A percentile compares a stretch with the other conserved stretches of the same genome.
These are phyloP conservation scores for Pholiota adiposa DNA, from an alignment of 1,284 basidiomycete species.

Conservation along the genomic window DNA sequence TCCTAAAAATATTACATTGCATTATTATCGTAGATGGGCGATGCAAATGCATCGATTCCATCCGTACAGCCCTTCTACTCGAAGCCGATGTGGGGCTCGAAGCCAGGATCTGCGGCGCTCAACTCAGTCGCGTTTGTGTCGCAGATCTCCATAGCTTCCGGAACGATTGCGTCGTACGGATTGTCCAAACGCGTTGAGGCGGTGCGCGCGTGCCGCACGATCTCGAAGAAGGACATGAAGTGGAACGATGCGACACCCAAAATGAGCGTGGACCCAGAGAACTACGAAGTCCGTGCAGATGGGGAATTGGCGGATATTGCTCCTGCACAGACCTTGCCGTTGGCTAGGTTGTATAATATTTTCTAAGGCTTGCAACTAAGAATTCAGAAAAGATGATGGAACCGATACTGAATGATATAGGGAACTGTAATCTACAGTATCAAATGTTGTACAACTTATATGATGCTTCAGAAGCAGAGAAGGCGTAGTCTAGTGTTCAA, in stretches of 20 bases:
- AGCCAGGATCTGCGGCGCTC: slow-evolving; percentile 71
- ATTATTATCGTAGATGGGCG: slow-evolving; percentile 71
- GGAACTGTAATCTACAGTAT: too few relatives aligned
- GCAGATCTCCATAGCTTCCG: slow-evolving; percentile 66
- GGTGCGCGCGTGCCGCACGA: slow-evolving; percentile 77
- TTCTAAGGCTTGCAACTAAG: slow-evolving; percentile 47
- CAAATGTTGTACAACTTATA: too few relatives aligned
- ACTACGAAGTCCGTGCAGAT: slow-evolving; percentile 86
- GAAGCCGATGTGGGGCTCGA: slow-evolving; percentile 89
- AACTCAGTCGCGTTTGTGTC: slow-evolving; percentile 90
- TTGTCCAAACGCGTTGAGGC: slow-evolving; percentile 78
- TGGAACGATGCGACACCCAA: slow-evolving; percentile 84
- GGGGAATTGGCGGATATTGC: slow-evolving; percentile 77
- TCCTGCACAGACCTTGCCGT: slow-evolving; percentile 74
- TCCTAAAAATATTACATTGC: background rate
- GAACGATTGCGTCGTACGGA: slow-evolving; percentile 70
- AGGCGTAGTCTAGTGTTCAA: too few relatives aligned
- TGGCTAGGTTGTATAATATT: slow-evolving; percentile 75
- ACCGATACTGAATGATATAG: too few relatives aligned
- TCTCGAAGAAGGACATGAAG: slow-evolving; percentile 93
- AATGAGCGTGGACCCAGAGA: slow-evolving; percentile 93
- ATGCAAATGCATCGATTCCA: slow-evolving; percentile 93
- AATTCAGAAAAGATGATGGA: background rate
- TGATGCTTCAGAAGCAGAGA: too few relatives aligned
- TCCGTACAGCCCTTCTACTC: slow-evolving; percentile 89